Base-by-base conservation (phyloP, 176 grass and related monocot genomes). In the Calamus simplicifolius region DNA sequence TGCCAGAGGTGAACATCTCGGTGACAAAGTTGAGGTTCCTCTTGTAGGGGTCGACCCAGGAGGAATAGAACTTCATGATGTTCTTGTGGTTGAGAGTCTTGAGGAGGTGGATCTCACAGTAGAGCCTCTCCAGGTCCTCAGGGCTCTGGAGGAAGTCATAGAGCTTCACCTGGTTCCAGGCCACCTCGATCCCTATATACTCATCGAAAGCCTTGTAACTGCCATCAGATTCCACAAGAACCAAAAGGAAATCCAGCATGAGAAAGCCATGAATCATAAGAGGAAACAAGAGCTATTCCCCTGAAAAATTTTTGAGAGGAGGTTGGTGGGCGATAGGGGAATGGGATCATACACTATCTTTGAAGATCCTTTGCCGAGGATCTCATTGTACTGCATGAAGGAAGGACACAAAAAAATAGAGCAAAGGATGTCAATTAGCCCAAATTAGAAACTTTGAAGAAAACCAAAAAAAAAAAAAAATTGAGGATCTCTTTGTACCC, bases 1-100 rank as follows among this genome's bases (percentile, higher is more conserved):
- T 90, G 58, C 87, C 87, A 59, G 87, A 90, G 59, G 64, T 69
- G 82, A 90, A 86, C 79, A 90, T 71, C 67, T 90, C 82, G 53
- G 87, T 90, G 64, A 90, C 57, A 50, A 90, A 85, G 59, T 79
- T 82, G 72, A 90, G 70, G 59, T 58, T 62, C 70, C 71, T 56
- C 48, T 54, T 70, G 3, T 50, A 29, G 0, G 57, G 31, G 51
- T 86, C 87, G 1, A 76, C 59, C 87, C 82, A 86, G 31, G 79
- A 90, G 18, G 70, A 67, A 63, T 82, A 69, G 59, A 80, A 81
- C n/a, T 73, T 84, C 61, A 90, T 81, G 49, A 90, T 72, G 72
- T 74, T 59, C 50, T 68, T 57, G 75, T 90, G 87, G 25, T 57
- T 74, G 29, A 90, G 68, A 0, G 82, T 73, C 7, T 62, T 58